phyloP scores from a whole-genome alignment of 179 eudicot species.

The Patellifolia procumbens region DNA sequence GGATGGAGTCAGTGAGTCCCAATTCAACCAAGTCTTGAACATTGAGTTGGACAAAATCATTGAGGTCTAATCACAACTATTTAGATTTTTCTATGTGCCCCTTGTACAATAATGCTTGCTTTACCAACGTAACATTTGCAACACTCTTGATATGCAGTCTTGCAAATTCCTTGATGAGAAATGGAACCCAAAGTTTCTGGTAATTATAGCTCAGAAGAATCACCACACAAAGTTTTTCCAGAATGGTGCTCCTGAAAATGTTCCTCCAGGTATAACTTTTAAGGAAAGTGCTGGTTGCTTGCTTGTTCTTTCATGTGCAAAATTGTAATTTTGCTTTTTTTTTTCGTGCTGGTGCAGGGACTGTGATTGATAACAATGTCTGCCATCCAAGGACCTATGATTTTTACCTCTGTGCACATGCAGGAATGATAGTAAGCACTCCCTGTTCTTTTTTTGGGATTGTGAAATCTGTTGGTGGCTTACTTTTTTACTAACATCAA shows the following conservation, averaged over 20 bases:
- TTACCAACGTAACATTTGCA: background rate
- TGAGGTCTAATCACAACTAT: conserved; percentile 43
- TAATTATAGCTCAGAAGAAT: conserved; percentile 82
- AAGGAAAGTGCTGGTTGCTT: background rate
- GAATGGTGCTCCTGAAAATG: conserved; percentile 56
- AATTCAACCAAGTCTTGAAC: conserved; percentile 79
- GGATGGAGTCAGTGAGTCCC: conserved; percentile 93
- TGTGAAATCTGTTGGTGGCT: background rate
- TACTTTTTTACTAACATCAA: background rate
- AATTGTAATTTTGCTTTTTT: background rate
- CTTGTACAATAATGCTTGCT: background rate
- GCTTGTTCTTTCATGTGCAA: background rate
- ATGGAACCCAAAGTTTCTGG: conserved; percentile 71
- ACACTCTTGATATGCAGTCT: conserved; percentile 42
- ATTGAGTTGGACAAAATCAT: conserved; percentile 73
- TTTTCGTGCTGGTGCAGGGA: conserved; percentile 32
- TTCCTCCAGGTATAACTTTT: conserved; percentile 37
- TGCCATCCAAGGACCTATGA: conserved; percentile 44
- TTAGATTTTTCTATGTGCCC: background rate
- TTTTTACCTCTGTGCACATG: conserved; percentile 44
- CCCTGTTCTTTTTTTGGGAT: background rate
- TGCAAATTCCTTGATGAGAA: conserved; percentile 67
- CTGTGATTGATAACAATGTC: conserved; percentile 39
- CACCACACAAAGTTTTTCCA: conserved; percentile 86
- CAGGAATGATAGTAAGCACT: conserved; percentile 47